Percentiles rank a stretch among this genome's conserved stretches.
Conservation (phyloP, 2,329 filamentous ascomycete genomes). For the Ambrosiella xylebori region DNA sequence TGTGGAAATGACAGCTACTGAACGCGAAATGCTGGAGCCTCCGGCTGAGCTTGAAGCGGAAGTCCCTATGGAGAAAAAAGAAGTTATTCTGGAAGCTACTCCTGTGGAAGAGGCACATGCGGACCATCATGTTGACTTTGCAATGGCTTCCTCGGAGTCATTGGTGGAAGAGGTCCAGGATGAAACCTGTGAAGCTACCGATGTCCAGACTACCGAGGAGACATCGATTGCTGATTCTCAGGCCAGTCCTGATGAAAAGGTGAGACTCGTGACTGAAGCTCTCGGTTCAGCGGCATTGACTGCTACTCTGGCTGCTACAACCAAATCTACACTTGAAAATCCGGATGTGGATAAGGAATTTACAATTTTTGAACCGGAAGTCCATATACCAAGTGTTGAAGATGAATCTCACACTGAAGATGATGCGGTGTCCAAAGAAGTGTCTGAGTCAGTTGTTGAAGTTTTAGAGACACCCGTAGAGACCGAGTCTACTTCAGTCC, state of each 20-base stretch:
- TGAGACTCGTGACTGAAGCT: neutral
- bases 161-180: neutral
- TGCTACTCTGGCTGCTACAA: too few relatives aligned
- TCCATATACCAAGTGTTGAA: too few relatives aligned
- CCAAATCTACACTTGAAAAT: too few relatives aligned
- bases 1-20: conserved; percentile 2
- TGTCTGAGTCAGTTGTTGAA: too few relatives aligned
- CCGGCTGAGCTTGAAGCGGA: conserved; percentile 1
- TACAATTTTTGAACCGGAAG: too few relatives aligned
- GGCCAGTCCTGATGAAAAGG: neutral
- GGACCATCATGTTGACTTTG: neutral
- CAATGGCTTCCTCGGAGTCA: neutral
- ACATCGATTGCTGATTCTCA: neutral
- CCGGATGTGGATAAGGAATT: too few relatives aligned
- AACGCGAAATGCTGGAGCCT: conserved; percentile 7
- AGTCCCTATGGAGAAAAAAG: conserved; percentile 2
- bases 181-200: neutral
- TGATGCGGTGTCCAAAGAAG: too few relatives aligned
- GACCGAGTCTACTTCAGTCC: neutral
- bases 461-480: neutral
- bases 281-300: too few relatives aligned
- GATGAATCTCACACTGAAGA: too few relatives aligned
- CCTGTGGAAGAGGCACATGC: conserved; percentile 4
- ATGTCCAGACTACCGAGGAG: neutral
- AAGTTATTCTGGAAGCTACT: neutral